Base-by-base conservation (phyloP, 495 filamentous ascomycete species). In the Xylaria sp. region DNA sequence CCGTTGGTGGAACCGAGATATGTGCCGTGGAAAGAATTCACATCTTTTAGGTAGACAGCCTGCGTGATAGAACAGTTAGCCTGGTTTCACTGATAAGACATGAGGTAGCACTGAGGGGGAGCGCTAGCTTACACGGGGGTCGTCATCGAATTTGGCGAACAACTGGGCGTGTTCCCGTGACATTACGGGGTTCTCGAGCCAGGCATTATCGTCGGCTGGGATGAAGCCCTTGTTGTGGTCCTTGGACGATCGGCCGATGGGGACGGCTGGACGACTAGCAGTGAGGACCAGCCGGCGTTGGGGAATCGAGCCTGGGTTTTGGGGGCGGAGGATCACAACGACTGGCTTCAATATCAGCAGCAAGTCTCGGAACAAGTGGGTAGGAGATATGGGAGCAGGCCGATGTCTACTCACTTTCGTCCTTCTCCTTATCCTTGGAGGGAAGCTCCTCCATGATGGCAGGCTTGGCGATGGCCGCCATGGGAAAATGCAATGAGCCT, bases 121-220 rank as follows among this genome's bases (percentile, higher is more conserved):
- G 19, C 1, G 50, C 67, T 44, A 70, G 35, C 62, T 71, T 67
- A 71, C 69, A 48, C 41, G 46, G 2, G 57, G 66, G 4, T 43
- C 46, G 9, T 61, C 69, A 0, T 86, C 76, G 4, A 80, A 44
- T 50, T 83, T 76, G 14, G 85, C 80, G 14, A 75, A 69, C 11
- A 97, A 74, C 62, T 86, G 80, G 14, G 93, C 94, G 82, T 97
- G 94, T 12, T 88, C 78, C 37, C 94, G 86, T 35, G 93, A 96
- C 86, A 97, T 91, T 31, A 97, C 92, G 0, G 92, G 88, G 74
- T 89, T 93, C 41, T 94, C 88, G 71, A 94, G 93, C 85, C 88
- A 93, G 12, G 84, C 91, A 81, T 97, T 97, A 66, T 90, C 78
- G 3, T 26, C 15, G 5, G 72, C 70, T 37, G 73, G 75, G 12